A percentile compares a stretch with the other conserved stretches of the same genome.
phyloP scores from a whole-genome alignment of 2,329 filamentous ascomycete species.

The Trichoderma sp. region DNA sequence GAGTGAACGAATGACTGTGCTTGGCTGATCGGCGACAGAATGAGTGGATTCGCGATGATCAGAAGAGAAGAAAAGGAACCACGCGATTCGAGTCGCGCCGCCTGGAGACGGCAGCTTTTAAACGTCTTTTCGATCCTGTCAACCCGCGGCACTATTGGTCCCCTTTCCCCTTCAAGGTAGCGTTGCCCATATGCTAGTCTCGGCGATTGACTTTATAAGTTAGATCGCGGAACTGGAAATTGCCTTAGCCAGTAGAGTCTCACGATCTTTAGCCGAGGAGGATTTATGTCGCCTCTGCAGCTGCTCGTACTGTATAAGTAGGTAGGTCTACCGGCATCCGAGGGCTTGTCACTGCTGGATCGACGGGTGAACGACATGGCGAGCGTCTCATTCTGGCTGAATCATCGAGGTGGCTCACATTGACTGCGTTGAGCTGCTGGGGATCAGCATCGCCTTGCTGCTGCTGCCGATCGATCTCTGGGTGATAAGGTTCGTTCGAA shows the following conservation, averaged over 20 bases:
- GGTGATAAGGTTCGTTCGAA: too few species aligned
- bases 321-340: too few species aligned
- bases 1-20: conserved; percentile 1
- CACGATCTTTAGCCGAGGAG: not conserved
- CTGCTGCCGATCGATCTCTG: too few species aligned
- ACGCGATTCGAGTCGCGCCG: not conserved
- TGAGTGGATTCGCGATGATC: not conserved
- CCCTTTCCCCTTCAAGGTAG: conserved; percentile 10
- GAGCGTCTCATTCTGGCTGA: too few species aligned
- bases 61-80: not conserved
- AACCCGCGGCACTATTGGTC: not conserved
- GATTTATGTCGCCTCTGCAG: not conserved
- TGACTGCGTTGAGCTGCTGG: too few species aligned
- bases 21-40: not conserved
- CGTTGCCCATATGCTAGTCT: conserved; percentile 16
- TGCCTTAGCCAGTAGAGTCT: conserved; percentile 4
- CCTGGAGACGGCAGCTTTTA: too few species aligned
- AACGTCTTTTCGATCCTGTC: not conserved
- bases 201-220: conserved; percentile 22
- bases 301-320: not conserved
- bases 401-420: too few species aligned
- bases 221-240: conserved; percentile 4
- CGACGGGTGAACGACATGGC: too few species aligned
- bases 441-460: too few species aligned
- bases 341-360: too few species aligned